These are phyloP conservation scores for Trametes cingulata DNA, from an alignment of 768 basidiomycete species.

Conservation along the genomic window DNA sequence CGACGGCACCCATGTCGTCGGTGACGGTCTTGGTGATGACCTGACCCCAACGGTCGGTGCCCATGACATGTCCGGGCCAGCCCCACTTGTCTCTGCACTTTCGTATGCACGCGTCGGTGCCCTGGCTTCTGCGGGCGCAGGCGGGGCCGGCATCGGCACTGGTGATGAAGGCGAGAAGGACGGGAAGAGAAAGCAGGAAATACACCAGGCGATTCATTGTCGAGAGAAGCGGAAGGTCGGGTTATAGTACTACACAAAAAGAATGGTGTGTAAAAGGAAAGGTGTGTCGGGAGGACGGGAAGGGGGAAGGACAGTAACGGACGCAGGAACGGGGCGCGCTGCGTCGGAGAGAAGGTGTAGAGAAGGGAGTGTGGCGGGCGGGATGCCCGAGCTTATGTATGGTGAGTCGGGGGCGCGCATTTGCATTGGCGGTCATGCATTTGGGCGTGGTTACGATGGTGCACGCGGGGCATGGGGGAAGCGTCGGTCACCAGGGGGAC, in stretches of 20 bases:
- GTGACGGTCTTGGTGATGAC: slow-evolving; percentile 43
- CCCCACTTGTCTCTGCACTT: slow-evolving; percentile 32
- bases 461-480: slow-evolving; percentile 3
- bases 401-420: slow-evolving; percentile 2
- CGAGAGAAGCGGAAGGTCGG: not conserved
- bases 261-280: slow-evolving; percentile 26
- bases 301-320: slow-evolving; percentile 8
- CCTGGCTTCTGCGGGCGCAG: slow-evolving; percentile 28
- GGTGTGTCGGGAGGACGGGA: slow-evolving; percentile 10
- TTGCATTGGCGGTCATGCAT: not conserved
- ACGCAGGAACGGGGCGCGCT: slow-evolving; percentile 19
- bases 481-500: slow-evolving; percentile 24
- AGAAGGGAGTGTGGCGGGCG: not conserved
- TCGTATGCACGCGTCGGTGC: slow-evolving; percentile 21
- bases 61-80: slow-evolving; percentile 49
- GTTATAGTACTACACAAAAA: slow-evolving; percentile 16
- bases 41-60: slow-evolving; percentile 55
- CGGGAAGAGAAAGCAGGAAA: slow-evolving; percentile 27
- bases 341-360: slow-evolving; percentile 18
- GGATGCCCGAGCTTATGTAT: slow-evolving; percentile 4
- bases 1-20: slow-evolving; percentile 37
- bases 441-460: slow-evolving; percentile 7
- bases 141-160: slow-evolving; percentile 30
- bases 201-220: slow-evolving; percentile 29
- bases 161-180: slow-evolving; percentile 24